These are phyloP conservation scores for Penicillium sp. DNA, from an alignment of 2,329 filamentous ascomycete species.

Conservation along the genomic window DNA sequence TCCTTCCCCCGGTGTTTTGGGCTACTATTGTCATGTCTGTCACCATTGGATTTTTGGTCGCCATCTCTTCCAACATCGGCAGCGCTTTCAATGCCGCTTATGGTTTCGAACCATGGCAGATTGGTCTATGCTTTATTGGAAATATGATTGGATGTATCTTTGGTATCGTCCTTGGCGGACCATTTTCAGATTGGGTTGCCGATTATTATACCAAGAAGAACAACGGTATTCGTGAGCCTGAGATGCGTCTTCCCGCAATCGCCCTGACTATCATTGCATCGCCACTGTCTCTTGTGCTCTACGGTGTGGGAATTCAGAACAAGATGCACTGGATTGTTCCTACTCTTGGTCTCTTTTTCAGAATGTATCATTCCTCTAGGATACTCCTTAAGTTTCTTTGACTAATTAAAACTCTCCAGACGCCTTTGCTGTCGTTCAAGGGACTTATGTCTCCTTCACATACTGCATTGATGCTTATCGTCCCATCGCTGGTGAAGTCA, in stretches of 20 bases:
- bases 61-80: neutral
- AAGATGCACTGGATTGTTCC: neutral
- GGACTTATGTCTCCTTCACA: neutral
- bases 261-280: neutral
- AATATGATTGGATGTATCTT: neutral
- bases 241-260: conserved; percentile 30
- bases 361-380: neutral
- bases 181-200: conserved; percentile 33
- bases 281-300: neutral
- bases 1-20: neutral
- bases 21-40: neutral
- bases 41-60: neutral
- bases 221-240: conserved; percentile 33
- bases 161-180: conserved; percentile 53
- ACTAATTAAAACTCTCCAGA: neutral
- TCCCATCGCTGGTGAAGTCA: neutral
- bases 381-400: neutral
- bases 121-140: neutral
- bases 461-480: neutral
- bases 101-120: neutral
- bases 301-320: neutral
- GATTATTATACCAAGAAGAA: conserved; percentile 28
- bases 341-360: neutral
- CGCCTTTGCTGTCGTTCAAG: neutral
- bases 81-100: neutral